Conservation (phyloP, 2,329 filamentous ascomycete genomes). For the Cryphonectria carpinicola region DNA sequence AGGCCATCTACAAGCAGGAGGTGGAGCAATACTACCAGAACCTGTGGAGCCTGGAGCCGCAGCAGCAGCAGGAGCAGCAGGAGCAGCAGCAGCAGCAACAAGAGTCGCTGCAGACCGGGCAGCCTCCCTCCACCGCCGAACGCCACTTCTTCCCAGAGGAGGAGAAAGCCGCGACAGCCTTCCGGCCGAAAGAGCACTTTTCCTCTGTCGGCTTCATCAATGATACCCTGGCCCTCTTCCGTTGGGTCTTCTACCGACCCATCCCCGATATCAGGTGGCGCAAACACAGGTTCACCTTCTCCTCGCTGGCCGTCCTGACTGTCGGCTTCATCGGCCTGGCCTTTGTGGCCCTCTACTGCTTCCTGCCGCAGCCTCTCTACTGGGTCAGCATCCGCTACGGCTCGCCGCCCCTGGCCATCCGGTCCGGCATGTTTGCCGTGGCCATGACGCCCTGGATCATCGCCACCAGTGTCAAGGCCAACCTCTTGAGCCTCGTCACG, state of each 20-base stretch:
- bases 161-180: constrained; percentile 59
- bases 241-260: constrained; percentile 88
- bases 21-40: constrained; percentile 67
- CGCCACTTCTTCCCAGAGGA: constrained; percentile 76
- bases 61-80: constrained; percentile 54
- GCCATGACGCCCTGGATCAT: constrained; percentile 93
- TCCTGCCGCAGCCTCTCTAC: constrained; percentile 85
- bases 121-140: constrained; percentile 45
- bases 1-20: constrained; percentile 85
- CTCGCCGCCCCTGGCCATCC: constrained; percentile 84
- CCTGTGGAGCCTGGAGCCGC: constrained; percentile 55
- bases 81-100: no score
- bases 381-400: constrained; percentile 86
- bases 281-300: constrained; percentile 75
- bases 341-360: constrained; percentile 81
- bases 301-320: constrained; percentile 73
- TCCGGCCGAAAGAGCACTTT: constrained; percentile 70
- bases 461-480: constrained; percentile 87
- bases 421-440: constrained; percentile 89
- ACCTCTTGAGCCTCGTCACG: constrained; percentile 80
- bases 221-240: constrained; percentile 78
- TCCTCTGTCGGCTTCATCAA: constrained; percentile 77
- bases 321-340: constrained; percentile 69
- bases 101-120: constrained; percentile 7
- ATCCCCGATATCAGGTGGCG: constrained; percentile 74